Percentiles rank a stretch among this genome's conserved stretches.
Evolutionary conservation across 495 filamentous ascomycete species (phyloP).

Genomic region (Aspergillus sparsus): DNA sequence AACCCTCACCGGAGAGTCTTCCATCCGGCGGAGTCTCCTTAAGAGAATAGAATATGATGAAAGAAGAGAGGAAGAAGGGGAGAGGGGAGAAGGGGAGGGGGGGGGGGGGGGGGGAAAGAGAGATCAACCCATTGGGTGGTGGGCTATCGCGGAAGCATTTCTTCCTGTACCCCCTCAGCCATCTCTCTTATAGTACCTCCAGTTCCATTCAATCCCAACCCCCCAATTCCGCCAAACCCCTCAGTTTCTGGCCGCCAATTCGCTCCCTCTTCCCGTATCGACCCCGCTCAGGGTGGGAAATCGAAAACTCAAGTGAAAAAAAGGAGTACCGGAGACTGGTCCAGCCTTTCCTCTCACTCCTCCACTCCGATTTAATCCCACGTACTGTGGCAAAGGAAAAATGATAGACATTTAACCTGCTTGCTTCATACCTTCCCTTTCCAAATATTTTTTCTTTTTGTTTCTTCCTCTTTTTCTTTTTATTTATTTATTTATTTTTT

Average conservation of each 20-base stretch:
- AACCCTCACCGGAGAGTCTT: constrained; percentile 55
- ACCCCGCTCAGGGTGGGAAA: constrained; percentile 55
- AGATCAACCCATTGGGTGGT: constrained; percentile 48
- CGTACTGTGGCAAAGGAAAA: constrained; percentile 28
- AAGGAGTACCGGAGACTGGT: constrained; percentile 34
- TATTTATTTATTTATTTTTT: neutral
- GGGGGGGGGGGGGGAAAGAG: constrained; percentile 30
- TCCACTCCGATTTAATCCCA: constrained; percentile 38
- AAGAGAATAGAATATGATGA: constrained; percentile 22
- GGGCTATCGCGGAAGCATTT: constrained; percentile 51
- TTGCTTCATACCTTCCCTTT: neutral
- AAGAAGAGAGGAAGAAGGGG: constrained; percentile 17
- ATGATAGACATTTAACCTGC: constrained; percentile 22
- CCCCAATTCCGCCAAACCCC: constrained; percentile 37
- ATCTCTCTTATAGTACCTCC: constrained; percentile 35
- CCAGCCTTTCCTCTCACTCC: constrained; percentile 34
- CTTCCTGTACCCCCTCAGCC: constrained; percentile 46
- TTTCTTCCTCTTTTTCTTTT: too few species aligned
- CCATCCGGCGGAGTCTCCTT: constrained; percentile 38
- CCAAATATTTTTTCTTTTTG: too few species aligned
- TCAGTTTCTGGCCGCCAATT: constrained; percentile 45
- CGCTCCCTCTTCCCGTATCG: constrained; percentile 44
- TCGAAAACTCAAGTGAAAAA: constrained; percentile 32
- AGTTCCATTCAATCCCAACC: constrained; percentile 40
- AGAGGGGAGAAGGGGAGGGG: constrained; percentile 27